These are phyloP conservation scores for Brassica balearica DNA, from an alignment of 441 rosid species.

Conservation along the genomic window DNA sequence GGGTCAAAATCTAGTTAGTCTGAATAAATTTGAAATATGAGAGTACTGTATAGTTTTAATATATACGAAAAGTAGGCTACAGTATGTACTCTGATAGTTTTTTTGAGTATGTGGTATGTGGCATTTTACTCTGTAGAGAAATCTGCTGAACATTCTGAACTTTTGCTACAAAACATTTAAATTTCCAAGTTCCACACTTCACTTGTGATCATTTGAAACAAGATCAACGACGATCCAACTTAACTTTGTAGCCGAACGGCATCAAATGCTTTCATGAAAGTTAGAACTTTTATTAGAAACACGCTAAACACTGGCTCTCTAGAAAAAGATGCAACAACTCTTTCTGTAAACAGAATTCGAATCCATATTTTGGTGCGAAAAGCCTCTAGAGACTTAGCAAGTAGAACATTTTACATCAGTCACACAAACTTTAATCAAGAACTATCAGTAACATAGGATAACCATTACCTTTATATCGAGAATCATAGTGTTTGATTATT, in stretches of 20 bases:
- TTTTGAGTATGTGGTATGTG: not conserved
- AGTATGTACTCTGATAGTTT: too few species aligned
- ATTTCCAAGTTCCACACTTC: not conserved
- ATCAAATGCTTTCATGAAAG: too few species aligned
- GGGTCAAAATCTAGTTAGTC: too few species aligned
- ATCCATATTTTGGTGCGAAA: not conserved
- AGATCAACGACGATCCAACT: not conserved
- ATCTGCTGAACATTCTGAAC: conserved; percentile 17
- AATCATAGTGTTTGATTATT: conserved; percentile 41
- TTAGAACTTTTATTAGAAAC: not conserved
- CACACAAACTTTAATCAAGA: not conserved
- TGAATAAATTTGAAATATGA: not conserved
- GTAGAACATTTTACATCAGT: conserved; percentile 3
- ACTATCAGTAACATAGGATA: conserved; percentile 21
- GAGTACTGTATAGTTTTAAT: too few species aligned
- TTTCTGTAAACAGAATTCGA: conserved; percentile 4
- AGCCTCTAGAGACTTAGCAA: not conserved
- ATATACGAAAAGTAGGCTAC: too few species aligned
- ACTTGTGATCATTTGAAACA: not conserved
- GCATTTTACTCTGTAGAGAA: conserved; percentile 2
- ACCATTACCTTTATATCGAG: conserved; percentile 18
- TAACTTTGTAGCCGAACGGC: too few species aligned
- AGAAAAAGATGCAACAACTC: not conserved
- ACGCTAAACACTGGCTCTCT: not conserved
- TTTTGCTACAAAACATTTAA: not conserved